phyloP scores from a whole-genome alignment of 768 basidiomycete genomes.

The Tulasnella sp. region DNA sequence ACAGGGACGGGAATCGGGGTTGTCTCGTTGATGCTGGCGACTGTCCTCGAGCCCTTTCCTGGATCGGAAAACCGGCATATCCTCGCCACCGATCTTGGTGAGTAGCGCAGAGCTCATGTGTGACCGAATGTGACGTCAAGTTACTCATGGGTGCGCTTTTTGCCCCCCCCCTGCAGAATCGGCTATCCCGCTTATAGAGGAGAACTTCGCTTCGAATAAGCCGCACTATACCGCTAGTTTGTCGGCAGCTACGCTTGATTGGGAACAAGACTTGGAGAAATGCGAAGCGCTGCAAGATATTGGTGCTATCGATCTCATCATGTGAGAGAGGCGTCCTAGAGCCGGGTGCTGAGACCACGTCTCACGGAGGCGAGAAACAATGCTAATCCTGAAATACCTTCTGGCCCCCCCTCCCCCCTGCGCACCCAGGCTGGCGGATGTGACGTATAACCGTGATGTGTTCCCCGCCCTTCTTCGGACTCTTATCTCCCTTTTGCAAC shows the following conservation, averaged over 20 bases:
- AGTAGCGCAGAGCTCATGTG: conserved; percentile 35
- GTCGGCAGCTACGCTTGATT: conserved; percentile 53
- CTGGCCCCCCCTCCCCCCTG: background rate
- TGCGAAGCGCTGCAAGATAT: conserved; percentile 38
- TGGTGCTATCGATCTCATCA: conserved; percentile 49
- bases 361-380: conserved; percentile 9
- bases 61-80: conserved; percentile 36
- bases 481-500: conserved; percentile 49
- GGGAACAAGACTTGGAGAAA: conserved; percentile 54
- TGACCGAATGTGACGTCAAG: conserved; percentile 11
- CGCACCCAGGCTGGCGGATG: conserved; percentile 75
- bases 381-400: conserved; percentile 2
- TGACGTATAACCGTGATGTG: conserved; percentile 84
- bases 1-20: conserved; percentile 86
- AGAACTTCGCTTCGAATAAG: conserved; percentile 55
- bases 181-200: conserved; percentile 72
- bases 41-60: conserved; percentile 44
- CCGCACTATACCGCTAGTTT: conserved; percentile 40
- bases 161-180: conserved; percentile 49
- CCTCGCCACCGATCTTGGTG: conserved; percentile 70
- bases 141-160: background rate
- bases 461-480: conserved; percentile 77
- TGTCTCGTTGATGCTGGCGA: conserved; percentile 63
- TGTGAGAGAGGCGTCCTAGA: conserved; percentile 50
- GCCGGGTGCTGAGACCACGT: conserved; percentile 4